Conservation (phyloP, 345 rosid genomes). For the Euphorbia tirucalli region DNA sequence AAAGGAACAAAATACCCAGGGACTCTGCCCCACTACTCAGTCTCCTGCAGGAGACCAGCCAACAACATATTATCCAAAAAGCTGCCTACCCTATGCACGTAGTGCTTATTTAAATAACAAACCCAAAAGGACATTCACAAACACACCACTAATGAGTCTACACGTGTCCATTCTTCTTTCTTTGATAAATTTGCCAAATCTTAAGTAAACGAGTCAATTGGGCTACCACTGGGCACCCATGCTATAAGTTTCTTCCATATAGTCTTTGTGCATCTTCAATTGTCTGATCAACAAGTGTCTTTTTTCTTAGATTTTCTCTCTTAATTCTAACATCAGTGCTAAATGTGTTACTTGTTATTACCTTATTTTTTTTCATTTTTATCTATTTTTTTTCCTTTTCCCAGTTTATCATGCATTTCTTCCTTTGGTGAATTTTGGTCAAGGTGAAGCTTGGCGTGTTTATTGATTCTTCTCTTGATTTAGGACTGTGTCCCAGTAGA, state of each 20-base stretch:
- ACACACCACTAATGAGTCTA: too few species aligned
- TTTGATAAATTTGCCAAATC: too few species aligned
- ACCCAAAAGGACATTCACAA: too few species aligned
- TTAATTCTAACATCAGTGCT: background rate
- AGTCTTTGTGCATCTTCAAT: slow-evolving; percentile 3
- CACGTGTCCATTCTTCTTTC: too few species aligned
- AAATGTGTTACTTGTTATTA: background rate
- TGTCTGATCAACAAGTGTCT: slow-evolving; percentile 11
- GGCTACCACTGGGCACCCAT: too few species aligned
- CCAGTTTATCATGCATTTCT: slow-evolving; percentile 4
- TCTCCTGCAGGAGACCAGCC: too few species aligned
- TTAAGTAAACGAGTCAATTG: too few species aligned
- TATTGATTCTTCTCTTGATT: slow-evolving; percentile 16
- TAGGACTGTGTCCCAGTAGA: slow-evolving; percentile 95
- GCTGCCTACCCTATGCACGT: too few species aligned
- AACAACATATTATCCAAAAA: too few species aligned
- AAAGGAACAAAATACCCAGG: too few species aligned
- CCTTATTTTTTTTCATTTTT: background rate
- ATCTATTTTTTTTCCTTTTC: background rate
- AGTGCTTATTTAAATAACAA: too few species aligned
- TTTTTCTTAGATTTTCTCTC: background rate
- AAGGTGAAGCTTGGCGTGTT: slow-evolving; percentile 8
- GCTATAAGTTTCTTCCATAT: slow-evolving; percentile 11
- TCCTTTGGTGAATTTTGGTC: background rate
- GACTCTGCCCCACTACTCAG: too few species aligned